Conservation (phyloP, 1,139 yeast genomes). For the Hansenula lynferdii region DNA sequence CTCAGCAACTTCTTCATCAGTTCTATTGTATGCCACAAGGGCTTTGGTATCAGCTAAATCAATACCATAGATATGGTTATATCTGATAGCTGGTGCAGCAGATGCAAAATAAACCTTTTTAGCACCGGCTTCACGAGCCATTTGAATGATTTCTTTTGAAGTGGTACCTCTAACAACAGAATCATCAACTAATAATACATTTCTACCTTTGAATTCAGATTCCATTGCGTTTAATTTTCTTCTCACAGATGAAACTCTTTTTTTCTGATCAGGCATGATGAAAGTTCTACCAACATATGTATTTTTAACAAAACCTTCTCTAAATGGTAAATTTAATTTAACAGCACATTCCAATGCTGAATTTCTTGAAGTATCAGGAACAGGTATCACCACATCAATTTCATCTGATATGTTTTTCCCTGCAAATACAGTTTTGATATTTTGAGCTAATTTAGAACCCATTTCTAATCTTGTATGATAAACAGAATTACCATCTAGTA, state of each 20-base stretch:
- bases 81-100: slow-evolving; percentile 94
- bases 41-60: slow-evolving; percentile 96
- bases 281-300: slow-evolving; percentile 97
- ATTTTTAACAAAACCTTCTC: slow-evolving; percentile 97
- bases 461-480: slow-evolving; percentile 89
- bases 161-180: slow-evolving; percentile 98
- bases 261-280: slow-evolving; percentile 97
- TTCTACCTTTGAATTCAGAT: slow-evolving; percentile 79
- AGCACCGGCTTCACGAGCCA: slow-evolving; percentile 99
- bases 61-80: slow-evolving; percentile 92
- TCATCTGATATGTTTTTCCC: slow-evolving; percentile 43
- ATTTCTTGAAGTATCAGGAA: slow-evolving; percentile 95
- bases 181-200: slow-evolving; percentile 92
- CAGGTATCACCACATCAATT: slow-evolving; percentile 95
- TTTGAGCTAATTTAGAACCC: slow-evolving; percentile 87
- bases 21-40: slow-evolving; percentile 78
- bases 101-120: slow-evolving; percentile 89
- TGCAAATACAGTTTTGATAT: slow-evolving; percentile 50
- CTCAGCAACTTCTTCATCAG: slow-evolving; percentile 66
- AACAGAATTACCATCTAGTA: slow-evolving; percentile 91
- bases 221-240: slow-evolving; percentile 96
- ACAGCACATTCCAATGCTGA: slow-evolving; percentile 94
- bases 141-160: slow-evolving; percentile 89
- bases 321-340: slow-evolving; percentile 70
- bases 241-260: slow-evolving; percentile 90